Evolutionary conservation across 306 rosid species (phyloP).

Genomic region (Glycine latifolia): DNA sequence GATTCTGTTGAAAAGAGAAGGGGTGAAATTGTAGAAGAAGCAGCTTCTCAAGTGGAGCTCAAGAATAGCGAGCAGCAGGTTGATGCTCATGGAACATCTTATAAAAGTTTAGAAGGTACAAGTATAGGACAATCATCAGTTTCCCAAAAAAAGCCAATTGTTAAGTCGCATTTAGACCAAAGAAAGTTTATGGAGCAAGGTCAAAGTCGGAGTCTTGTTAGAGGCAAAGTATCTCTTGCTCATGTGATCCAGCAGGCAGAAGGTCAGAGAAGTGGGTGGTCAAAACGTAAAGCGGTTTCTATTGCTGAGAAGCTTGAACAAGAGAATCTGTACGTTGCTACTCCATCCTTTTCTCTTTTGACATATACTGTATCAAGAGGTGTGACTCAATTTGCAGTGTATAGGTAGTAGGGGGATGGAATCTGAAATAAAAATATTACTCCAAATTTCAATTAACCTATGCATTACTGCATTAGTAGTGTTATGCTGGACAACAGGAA

Average conservation of each 20-base stretch:
- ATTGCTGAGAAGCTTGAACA: slow-evolving; percentile 99
- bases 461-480: slow-evolving; percentile 15
- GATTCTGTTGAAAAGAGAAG: slow-evolving; percentile 57
- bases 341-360: slow-evolving; percentile 31
- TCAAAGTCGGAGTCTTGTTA: slow-evolving; percentile 84
- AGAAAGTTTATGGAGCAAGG: slow-evolving; percentile 65
- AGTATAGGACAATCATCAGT: slow-evolving; percentile 51
- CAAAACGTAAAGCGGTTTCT: slow-evolving; percentile 91
- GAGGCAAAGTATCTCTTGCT: slow-evolving; percentile 96
- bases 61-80: slow-evolving; percentile 52
- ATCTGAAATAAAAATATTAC: background rate
- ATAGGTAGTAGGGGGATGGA: background rate
- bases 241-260: slow-evolving; percentile 98
- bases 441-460: slow-evolving; percentile 3
- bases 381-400: background rate
- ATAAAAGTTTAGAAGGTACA: slow-evolving; percentile 56
- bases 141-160: slow-evolving; percentile 58
- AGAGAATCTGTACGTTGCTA: slow-evolving; percentile 81
- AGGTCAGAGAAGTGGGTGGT: slow-evolving; percentile 84
- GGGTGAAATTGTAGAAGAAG: slow-evolving; percentile 86
- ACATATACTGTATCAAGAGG: slow-evolving; percentile 12
- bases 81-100: slow-evolving; percentile 54
- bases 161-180: slow-evolving; percentile 54
- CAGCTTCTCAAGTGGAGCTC: slow-evolving; percentile 65
- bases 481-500: slow-evolving; percentile 22